Evolutionary conservation across 225 moss, liverwort and hornwort genomes (phyloP).

Genomic region (Pleurozium schreberi): DNA sequence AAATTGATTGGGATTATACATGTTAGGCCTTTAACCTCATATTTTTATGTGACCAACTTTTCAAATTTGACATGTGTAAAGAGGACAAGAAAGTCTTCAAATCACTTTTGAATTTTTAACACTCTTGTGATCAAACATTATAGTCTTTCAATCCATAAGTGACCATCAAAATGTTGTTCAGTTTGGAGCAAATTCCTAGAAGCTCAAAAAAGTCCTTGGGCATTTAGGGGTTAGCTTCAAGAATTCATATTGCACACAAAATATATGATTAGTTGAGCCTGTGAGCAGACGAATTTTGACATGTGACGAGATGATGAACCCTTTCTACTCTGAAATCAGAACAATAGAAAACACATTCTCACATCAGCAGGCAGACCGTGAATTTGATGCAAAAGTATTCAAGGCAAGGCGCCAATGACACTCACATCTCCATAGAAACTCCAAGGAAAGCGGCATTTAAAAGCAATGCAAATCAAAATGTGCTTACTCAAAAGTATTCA

Average conservation of each 20-base stretch:
- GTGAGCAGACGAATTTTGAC: neutral
- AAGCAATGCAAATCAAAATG: neutral
- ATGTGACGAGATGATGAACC: neutral
- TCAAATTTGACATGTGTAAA: too few relatives aligned
- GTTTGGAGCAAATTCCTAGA: too few relatives aligned
- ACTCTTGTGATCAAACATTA: too few relatives aligned
- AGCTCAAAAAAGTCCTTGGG: too few relatives aligned
- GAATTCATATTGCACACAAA: neutral
- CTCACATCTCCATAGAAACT: neutral
- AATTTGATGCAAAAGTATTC: neutral
- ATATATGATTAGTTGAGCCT: neutral
- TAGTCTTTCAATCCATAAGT: too few relatives aligned
- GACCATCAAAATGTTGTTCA: too few relatives aligned
- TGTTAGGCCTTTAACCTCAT: too few relatives aligned
- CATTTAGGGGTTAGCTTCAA: neutral
- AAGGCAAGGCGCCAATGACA: neutral
- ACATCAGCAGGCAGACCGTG: neutral
- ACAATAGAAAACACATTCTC: neutral
- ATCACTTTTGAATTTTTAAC: too few relatives aligned
- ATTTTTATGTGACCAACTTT: too few relatives aligned
- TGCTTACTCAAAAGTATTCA: neutral
- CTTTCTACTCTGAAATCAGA: neutral
- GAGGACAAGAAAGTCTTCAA: too few relatives aligned
- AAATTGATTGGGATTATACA: too few relatives aligned
- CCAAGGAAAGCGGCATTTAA: neutral